Evolutionary conservation across 345 rosid species (phyloP).

Genomic region (Murraya paniculata): DNA sequence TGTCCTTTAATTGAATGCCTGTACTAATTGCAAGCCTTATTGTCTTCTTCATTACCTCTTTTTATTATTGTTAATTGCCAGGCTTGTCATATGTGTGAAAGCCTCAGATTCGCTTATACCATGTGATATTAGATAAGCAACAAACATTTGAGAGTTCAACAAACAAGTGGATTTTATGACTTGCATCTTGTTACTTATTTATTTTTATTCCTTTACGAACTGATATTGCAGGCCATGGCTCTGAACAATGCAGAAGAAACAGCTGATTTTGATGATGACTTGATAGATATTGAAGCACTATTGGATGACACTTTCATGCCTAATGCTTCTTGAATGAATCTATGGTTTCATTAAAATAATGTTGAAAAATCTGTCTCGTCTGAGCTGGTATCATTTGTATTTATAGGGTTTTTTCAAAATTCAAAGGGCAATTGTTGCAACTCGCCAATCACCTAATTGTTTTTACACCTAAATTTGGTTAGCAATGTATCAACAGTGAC

Average conservation of each 20-base stretch:
- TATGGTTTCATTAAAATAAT: not conserved
- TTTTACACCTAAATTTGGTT: not conserved
- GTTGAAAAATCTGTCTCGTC: not conserved
- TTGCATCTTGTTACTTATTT: not conserved
- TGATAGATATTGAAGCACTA: slow-evolving; percentile 53
- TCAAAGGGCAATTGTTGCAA: slow-evolving; percentile 17
- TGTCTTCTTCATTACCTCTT: not conserved
- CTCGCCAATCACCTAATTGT: not conserved
- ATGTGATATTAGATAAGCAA: not conserved
- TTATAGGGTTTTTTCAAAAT: not conserved
- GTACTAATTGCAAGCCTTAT: not conserved
- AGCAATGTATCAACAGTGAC: slow-evolving; percentile 1
- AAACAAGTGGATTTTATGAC: not conserved
- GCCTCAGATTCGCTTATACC: not conserved
- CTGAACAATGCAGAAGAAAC: slow-evolving; percentile 35
- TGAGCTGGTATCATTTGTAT: not conserved
- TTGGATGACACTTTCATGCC: slow-evolving; percentile 54
- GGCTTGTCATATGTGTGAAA: no score
- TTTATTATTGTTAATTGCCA: no score
- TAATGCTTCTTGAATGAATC: slow-evolving; percentile 29
- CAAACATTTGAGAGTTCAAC: not conserved
- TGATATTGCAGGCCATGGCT: slow-evolving; percentile 36
- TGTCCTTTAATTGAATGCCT: not conserved
- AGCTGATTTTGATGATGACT: slow-evolving; percentile 46
- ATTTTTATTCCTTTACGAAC: not conserved